Conservation (phyloP, 1,284 basidiomycete species). For the Bjerkandera adusta region DNA sequence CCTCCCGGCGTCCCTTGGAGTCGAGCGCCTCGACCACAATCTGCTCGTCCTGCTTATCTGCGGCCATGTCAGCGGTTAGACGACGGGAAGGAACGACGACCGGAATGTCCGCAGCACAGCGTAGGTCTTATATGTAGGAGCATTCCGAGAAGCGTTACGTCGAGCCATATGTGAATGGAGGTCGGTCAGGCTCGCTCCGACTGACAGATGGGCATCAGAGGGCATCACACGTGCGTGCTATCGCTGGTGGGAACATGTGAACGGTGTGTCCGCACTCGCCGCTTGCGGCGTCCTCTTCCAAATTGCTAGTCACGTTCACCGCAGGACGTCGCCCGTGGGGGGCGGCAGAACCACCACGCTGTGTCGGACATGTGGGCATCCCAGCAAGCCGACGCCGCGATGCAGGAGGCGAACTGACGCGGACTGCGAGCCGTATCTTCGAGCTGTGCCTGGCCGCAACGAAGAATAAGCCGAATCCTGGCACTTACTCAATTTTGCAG, state of each 20-base stretch:
- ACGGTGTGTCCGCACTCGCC: too few relatives aligned
- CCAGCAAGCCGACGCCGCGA: too few relatives aligned
- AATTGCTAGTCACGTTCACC: too few relatives aligned
- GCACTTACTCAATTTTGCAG: too few relatives aligned
- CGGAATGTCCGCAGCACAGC: neutral
- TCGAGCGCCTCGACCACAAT: slow-evolving; percentile 9
- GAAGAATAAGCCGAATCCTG: too few relatives aligned
- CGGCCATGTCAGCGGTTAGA: slow-evolving; percentile 3
- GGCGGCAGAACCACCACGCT: too few relatives aligned
- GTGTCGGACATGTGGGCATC: too few relatives aligned
- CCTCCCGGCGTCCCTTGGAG: neutral
- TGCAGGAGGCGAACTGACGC: too few relatives aligned
- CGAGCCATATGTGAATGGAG: neutral
- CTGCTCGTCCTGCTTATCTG: slow-evolving; percentile 1
- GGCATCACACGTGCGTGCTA: slow-evolving; percentile 13
- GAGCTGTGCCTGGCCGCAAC: too few relatives aligned
- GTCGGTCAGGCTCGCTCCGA: neutral
- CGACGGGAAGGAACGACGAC: slow-evolving; percentile 3
- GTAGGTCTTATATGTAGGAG: slow-evolving; percentile 2
- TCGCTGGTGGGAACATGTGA: neutral
- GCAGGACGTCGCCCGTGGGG: too few relatives aligned
- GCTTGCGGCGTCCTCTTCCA: too few relatives aligned
- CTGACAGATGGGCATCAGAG: slow-evolving; percentile 1
- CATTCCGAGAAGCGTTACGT: neutral
- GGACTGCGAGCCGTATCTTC: too few relatives aligned